Evolutionary conservation across 2,329 filamentous ascomycete species (phyloP), one percentile per base, ranked within the genome.

Genomic region (Claviceps spartinae): DNA sequence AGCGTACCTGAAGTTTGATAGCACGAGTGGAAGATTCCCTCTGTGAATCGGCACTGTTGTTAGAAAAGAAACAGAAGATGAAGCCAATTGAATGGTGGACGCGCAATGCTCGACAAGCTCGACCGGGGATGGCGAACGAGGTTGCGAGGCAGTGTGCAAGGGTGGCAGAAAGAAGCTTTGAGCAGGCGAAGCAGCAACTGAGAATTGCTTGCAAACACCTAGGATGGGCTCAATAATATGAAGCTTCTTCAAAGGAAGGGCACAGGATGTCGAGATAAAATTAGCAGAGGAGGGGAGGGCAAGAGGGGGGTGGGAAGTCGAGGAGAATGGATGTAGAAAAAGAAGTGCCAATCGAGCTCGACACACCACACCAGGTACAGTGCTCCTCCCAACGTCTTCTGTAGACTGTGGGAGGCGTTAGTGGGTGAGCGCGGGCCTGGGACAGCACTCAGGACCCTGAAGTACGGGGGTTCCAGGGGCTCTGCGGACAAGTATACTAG

Each of bases 1-100:
- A n/a, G 62, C 61, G 57, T 60, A 65, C 63, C 63, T 65, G 65
- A 60, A 58, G 63, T 60, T 61, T 59, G 61, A 63, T 53, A 60
- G 60, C 56, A 60, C 50, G 52, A 48, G 56, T 59, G 54, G 52
- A 54, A 56, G 55, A 53, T 30, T 34, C 55, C 41, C 55, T 60
- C 55, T 44, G 58, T 18, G 24, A 14, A 26, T 40, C 14, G 48
- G 40, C 48, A 47, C 43, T 53, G 43, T 48, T 49, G 26, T 22
- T 5, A 46, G 7, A n/a, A 30, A 36, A 34, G 20, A 18, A 41
- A 47, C 26, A 34, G 38, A 48, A 47, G 38, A 47, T 49, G 44
- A 47, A 36, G 18, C 38, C 22, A 54, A 22, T 20, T 22, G 30
- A 13, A 44, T 11, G 24, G 45, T 44, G 41, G 49, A 40, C 51